These are phyloP conservation scores for Fusarium tanahbumbuense DNA, from an alignment of 2,329 filamentous ascomycete genomes.

Conservation along the genomic window DNA sequence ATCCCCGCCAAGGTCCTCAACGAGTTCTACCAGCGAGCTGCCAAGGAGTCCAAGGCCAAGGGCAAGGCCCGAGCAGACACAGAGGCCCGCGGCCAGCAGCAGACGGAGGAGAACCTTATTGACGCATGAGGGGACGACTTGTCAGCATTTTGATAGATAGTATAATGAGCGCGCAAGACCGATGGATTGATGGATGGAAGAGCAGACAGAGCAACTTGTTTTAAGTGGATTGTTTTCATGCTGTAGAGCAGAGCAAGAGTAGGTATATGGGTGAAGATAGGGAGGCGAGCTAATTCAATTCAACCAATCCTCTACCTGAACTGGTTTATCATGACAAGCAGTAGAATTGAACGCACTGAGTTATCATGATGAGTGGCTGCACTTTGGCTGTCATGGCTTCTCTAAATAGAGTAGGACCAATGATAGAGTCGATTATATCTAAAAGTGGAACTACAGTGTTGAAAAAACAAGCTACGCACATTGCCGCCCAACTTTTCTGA, in stretches of 20 bases:
- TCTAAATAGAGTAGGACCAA: conserved; percentile 22
- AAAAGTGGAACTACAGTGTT: conserved; percentile 44
- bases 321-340: conserved; percentile 3
- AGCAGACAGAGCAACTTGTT: conserved; percentile 40
- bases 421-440: conserved; percentile 18
- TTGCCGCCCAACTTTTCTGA: conserved; percentile 40
- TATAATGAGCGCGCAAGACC: conserved; percentile 44
- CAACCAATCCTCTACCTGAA: conserved; percentile 34
- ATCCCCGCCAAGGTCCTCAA: conserved; percentile 86
- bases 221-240: conserved; percentile 41
- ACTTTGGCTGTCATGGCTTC: conserved; percentile 24
- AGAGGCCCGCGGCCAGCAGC: conserved; percentile 54
- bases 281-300: conserved; percentile 50
- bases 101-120: conserved; percentile 69
- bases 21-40: conserved; percentile 81
- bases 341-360: not conserved
- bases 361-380: conserved; percentile 28
- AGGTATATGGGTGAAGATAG: conserved; percentile 46
- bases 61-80: conserved; percentile 64
- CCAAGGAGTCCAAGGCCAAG: conserved; percentile 72
- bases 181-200: conserved; percentile 22
- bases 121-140: conserved; percentile 59
- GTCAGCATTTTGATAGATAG: conserved; percentile 43
- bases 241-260: conserved; percentile 39
- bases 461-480: conserved; percentile 24